A percentile compares a stretch with the other conserved stretches of the same genome.
phyloP scores from a whole-genome alignment of 352 stramenopile species.

The Sclerospora graminicola region DNA sequence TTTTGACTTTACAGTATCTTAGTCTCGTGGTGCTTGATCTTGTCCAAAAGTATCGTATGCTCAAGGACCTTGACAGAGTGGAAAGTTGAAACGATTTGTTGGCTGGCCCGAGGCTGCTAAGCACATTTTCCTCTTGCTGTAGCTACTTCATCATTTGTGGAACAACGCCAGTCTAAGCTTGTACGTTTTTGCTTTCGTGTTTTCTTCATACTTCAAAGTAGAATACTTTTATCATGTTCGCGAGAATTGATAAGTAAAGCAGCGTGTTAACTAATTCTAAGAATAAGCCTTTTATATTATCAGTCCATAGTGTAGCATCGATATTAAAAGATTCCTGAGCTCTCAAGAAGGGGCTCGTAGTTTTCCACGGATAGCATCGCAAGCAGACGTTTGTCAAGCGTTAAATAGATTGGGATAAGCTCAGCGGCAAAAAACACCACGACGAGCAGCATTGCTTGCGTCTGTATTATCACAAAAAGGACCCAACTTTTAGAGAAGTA shows the following conservation, averaged over 20 bases:
- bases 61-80: conserved; percentile 5
- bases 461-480: conserved; percentile 17
- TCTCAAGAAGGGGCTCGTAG: conserved; percentile 64
- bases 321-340: conserved; percentile 44
- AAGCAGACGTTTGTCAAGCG: conserved; percentile 58
- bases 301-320: too few species aligned
- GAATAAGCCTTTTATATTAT: too few species aligned
- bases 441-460: conserved; percentile 76
- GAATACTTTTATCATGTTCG: too few species aligned
- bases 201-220: too few species aligned
- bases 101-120: conserved; percentile 5
- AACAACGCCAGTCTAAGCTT: conserved; percentile 1
- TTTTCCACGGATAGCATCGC: conserved; percentile 76
- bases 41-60: conserved; percentile 4
- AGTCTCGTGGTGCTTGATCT: conserved; percentile 4
- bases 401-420: conserved; percentile 72
- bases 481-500: not conserved
- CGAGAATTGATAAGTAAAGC: too few species aligned
- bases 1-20: conserved; percentile 50
- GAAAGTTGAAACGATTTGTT: conserved; percentile 4
- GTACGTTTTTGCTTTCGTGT: too few species aligned
- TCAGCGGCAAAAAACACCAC: conserved; percentile 71
- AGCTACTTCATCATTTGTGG: too few species aligned
- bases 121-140: conserved; percentile 5
- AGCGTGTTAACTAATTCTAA: too few species aligned